Evolutionary conservation across 345 rosid genomes (phyloP).

Genomic region (Citrus inodora): DNA sequence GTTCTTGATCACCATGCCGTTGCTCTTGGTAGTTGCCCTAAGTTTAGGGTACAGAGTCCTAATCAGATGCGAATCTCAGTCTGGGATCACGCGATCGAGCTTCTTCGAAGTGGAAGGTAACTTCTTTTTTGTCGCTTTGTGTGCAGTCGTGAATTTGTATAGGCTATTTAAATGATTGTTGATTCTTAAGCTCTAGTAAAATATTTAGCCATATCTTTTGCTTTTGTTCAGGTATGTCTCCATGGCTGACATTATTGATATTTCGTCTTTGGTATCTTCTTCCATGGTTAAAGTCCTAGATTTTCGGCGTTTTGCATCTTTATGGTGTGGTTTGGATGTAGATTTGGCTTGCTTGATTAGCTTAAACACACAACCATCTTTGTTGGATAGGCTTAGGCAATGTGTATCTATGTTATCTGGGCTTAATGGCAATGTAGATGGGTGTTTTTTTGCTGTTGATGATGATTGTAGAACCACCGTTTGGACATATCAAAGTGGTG

Average conservation of each 20-base stretch:
- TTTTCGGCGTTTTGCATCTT: constrained; percentile 70
- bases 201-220: neutral
- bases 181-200: neutral
- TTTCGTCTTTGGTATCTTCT: constrained; percentile 60
- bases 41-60: constrained; percentile 70
- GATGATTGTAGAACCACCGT: constrained; percentile 86
- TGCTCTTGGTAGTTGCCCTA: constrained; percentile 94
- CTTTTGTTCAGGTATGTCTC: constrained; percentile 63
- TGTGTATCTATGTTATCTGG: constrained; percentile 75
- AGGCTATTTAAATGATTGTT: neutral
- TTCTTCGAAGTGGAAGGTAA: constrained; percentile 61
- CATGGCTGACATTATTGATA: constrained; percentile 75
- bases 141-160: neutral
- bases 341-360: constrained; percentile 43
- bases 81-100: constrained; percentile 71
- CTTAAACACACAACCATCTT: constrained; percentile 21
- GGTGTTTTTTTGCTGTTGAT: constrained; percentile 63
- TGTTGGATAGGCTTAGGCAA: constrained; percentile 50
- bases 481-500: constrained; percentile 66
- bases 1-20: constrained; percentile 90
- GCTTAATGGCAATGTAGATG: constrained; percentile 50
- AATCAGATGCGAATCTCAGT: constrained; percentile 54
- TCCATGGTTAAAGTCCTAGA: constrained; percentile 60
- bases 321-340: constrained; percentile 57
- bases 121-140: neutral